Conservation (phyloP, 768 basidiomycete species). For the Auricularia heimuer region DNA sequence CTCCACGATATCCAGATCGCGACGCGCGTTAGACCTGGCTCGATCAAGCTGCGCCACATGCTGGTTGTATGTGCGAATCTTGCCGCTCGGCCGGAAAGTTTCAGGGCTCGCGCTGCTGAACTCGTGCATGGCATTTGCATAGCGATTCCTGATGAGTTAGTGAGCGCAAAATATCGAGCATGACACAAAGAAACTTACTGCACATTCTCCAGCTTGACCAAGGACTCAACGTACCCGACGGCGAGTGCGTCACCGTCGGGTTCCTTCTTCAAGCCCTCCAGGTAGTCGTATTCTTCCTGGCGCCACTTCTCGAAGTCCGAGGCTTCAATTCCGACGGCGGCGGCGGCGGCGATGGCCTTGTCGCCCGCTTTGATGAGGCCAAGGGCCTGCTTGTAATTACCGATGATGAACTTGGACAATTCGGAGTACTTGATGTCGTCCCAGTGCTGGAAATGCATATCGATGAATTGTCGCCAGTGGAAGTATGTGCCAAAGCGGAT, state of each 20-base stretch:
- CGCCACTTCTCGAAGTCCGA: conserved; percentile 8
- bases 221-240: not conserved
- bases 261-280: conserved; percentile 10
- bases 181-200: not conserved
- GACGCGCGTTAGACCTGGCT: no score
- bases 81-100: no score
- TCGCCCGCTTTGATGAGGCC: conserved; percentile 2
- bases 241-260: conserved; percentile 8
- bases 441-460: conserved; percentile 15
- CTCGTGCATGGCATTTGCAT: not conserved
- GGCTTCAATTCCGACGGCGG: conserved; percentile 6
- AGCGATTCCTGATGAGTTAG: no score
- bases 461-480: conserved; percentile 12
- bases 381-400: conserved; percentile 15
- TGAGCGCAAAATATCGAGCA: no score
- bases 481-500: conserved; percentile 12
- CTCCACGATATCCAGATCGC: not conserved
- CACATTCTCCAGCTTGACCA: not conserved
- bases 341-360: conserved; percentile 1
- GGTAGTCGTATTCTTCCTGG: conserved; percentile 12
- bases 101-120: no score
- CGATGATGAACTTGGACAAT: not conserved
- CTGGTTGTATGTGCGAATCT: no score
- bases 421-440: conserved; percentile 14
- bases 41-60: no score